These are phyloP conservation scores for Pharus latifolius DNA, from an alignment of 176 grass and related monocot species.

Conservation along the genomic window DNA sequence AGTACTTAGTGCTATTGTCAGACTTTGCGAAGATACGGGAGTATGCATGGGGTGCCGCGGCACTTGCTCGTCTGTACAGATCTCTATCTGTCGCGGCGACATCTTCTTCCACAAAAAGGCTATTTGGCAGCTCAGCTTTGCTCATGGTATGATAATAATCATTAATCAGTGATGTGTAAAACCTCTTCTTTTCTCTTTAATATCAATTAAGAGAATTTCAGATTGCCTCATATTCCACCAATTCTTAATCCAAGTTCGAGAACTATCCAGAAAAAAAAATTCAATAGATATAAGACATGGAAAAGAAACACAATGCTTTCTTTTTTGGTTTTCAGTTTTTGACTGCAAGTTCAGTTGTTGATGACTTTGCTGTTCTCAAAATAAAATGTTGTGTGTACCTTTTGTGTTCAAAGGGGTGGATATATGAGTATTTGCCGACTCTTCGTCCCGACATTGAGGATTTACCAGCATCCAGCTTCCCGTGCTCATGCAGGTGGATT, in stretches of 20 bases:
- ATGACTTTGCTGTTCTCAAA: too few relatives aligned
- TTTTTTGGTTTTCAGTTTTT: too few relatives aligned
- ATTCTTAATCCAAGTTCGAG: too few relatives aligned
- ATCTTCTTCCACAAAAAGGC: background rate
- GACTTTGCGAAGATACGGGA: constrained; percentile 8
- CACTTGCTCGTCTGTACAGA: constrained; percentile 21
- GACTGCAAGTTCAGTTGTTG: too few relatives aligned
- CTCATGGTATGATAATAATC: constrained; percentile 29
- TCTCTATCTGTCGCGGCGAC: background rate
- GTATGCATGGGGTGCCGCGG: constrained; percentile 18
- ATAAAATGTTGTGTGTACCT: too few relatives aligned
- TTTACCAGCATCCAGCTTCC: constrained; percentile 4
- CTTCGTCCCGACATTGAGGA: background rate
- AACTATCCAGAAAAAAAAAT: too few relatives aligned
- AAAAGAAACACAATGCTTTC: too few relatives aligned
- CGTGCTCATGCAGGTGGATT: background rate
- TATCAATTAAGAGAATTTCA: too few relatives aligned
- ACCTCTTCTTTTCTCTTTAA: too few relatives aligned
- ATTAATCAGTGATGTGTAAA: too few relatives aligned
- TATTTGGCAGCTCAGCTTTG: background rate
- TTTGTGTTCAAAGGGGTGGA: constrained; percentile 8
- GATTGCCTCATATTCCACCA: too few relatives aligned
- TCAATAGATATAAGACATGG: too few relatives aligned
- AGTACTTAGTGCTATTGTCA: constrained; percentile 12
- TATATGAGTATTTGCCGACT: constrained; percentile 7